phyloP scores from a whole-genome alignment of 352 stramenopile genomes.

The Phytophthora melonis region DNA sequence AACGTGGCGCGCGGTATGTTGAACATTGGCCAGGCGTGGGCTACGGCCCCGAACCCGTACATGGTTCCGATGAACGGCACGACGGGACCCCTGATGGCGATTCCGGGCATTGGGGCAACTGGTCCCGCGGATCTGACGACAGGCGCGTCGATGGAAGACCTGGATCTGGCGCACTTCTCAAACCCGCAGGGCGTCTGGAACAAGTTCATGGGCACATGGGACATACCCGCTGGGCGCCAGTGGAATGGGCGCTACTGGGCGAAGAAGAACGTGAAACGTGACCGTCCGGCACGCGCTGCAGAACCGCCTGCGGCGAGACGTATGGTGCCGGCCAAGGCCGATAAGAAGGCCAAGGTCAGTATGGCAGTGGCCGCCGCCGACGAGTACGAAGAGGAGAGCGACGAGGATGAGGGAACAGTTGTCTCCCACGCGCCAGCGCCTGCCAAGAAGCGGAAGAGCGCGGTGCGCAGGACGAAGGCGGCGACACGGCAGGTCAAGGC shows the following conservation, averaged over 20 bases:
- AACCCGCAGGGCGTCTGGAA: not conserved
- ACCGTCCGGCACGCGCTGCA: not conserved
- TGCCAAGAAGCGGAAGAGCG: not conserved
- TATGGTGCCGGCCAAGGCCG: not conserved
- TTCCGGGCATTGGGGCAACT: not conserved
- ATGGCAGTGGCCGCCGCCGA: not conserved
- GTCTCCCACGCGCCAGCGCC: not conserved
- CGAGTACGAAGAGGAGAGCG: not conserved
- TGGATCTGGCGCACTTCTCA: not conserved
- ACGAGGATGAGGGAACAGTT: not conserved
- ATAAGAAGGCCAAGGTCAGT: slow-evolving; percentile 1
- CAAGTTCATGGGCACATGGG: not conserved
- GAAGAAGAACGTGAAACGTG: not conserved
- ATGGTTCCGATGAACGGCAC: not conserved
- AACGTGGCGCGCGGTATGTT: not conserved
- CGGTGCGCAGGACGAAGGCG: not conserved
- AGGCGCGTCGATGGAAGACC: not conserved
- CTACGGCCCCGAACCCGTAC: not conserved
- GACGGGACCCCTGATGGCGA: not conserved
- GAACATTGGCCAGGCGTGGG: not conserved
- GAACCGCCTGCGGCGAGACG: not conserved
- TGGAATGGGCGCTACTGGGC: not conserved
- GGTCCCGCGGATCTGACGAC: not conserved
- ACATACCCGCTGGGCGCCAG: not conserved
- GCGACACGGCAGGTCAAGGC: not conserved